Evolutionary conservation across 2,329 filamentous ascomycete species (phyloP), one percentile per base, ranked within the genome.

Genomic region (Leptographium procerum): DNA sequence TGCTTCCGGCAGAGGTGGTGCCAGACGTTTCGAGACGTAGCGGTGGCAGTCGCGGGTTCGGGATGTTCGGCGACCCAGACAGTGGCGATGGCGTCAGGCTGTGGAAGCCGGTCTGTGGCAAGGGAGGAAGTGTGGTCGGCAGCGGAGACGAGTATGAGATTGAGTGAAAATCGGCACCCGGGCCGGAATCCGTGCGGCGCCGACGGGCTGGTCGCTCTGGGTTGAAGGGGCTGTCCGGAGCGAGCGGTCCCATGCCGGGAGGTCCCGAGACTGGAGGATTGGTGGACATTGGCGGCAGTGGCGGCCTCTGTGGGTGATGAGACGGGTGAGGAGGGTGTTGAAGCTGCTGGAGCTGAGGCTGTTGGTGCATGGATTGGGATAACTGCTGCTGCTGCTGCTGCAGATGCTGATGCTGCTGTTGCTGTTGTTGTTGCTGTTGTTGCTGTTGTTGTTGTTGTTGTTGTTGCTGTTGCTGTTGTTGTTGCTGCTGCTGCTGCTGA

Each of bases 1-100:
- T 47, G 53, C 53, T 47, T n/a, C 65, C 65, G 56, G 65, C 65
- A 5, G 65, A 64, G 34, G 65, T 68, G 58, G 60, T 69, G 62
- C 40, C 64, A 57, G 61, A 62, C 52, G 62, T 58, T 19, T 63
- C 59, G 59, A 62, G 48, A 1, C 59, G 60, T 11, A 62, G 34
- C 6, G 59, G 59, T 4, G 59, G 60, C 19, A 63, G 55, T 2
- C 59, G 60, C 8, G 60, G 57, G 19, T 56, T 56, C 4, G 55
- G 55, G 36, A 58, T 56, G 48, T 28, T 58, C 9, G 61, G 60
- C 16, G 60, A 63, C 0, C 52, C 60, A 6, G 60, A 59, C n/a
- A 60, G 57, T 11, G 60, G 57, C 3, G 60, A 61, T 16, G 61
- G 61, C 14, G 58, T 60, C 56, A 61, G 55, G 33, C 59, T 61